These are phyloP conservation scores for Verticillium tricorpus DNA, from an alignment of 2,329 filamentous ascomycete species.

Conservation along the genomic window DNA sequence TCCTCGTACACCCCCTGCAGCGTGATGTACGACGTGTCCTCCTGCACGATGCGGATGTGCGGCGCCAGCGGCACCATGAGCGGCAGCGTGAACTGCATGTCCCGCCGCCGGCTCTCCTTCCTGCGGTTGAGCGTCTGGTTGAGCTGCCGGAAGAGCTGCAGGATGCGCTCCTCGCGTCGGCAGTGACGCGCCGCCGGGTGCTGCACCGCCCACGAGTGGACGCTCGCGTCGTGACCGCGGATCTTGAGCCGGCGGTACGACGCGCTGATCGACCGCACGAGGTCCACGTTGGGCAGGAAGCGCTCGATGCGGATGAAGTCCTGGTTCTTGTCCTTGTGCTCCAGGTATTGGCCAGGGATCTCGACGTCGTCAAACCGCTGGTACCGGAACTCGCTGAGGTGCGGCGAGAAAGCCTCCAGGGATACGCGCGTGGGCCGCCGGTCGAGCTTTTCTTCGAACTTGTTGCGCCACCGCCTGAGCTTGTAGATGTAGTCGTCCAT, in stretches of 20 bases:
- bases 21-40: slow-evolving; percentile 90
- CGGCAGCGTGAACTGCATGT: slow-evolving; percentile 92
- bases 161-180: slow-evolving; percentile 86
- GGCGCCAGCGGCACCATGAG: slow-evolving; percentile 94
- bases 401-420: slow-evolving; percentile 81
- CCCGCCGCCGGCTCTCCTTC: slow-evolving; percentile 90
- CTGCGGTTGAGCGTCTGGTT: slow-evolving; percentile 88
- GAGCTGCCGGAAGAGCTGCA: slow-evolving; percentile 96
- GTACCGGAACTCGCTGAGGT: slow-evolving; percentile 94
- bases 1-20: slow-evolving; percentile 96
- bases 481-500: slow-evolving; percentile 99
- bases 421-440: slow-evolving; percentile 68
- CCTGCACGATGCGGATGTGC: slow-evolving; percentile 91
- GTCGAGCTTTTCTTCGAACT: slow-evolving; percentile 96
- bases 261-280: slow-evolving; percentile 84
- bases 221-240: slow-evolving; percentile 91
- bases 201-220: slow-evolving; percentile 96
- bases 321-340: slow-evolving; percentile 98
- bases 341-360: slow-evolving; percentile 91
- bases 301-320: slow-evolving; percentile 97
- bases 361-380: slow-evolving; percentile 98
- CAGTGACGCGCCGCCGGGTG: slow-evolving; percentile 92
- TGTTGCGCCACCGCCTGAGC: slow-evolving; percentile 89
- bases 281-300: slow-evolving; percentile 90
- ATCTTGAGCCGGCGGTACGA: slow-evolving; percentile 94